phyloP scores from a whole-genome alignment of 139 green algal species.

The Parachlorella kessleri region DNA sequence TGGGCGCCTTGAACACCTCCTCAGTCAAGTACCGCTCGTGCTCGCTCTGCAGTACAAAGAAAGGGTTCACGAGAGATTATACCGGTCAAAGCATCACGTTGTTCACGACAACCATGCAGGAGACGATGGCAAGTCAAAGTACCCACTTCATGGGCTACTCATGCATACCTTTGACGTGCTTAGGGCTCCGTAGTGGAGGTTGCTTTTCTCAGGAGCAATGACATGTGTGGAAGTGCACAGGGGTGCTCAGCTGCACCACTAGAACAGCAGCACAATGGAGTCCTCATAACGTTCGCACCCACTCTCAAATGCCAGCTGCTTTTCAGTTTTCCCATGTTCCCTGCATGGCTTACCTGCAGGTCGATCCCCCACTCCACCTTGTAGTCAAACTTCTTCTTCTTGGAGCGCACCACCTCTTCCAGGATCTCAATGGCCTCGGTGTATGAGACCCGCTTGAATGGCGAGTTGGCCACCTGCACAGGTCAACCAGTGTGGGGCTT shows the following conservation, averaged over 20 bases:
- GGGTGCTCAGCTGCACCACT: conserved; percentile 34
- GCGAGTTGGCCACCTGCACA: conserved; percentile 66
- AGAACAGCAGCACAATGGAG: conserved; percentile 60
- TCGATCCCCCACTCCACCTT: conserved; percentile 47
- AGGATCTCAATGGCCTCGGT: conserved; percentile 94
- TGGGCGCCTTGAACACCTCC: conserved; percentile 91
- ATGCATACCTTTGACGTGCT: too few relatives aligned
- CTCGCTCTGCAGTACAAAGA: conserved; percentile 65
- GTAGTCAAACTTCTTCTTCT: conserved; percentile 88
- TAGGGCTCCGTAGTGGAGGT: too few relatives aligned
- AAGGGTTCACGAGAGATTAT: too few relatives aligned
- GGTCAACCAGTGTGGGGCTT: neutral
- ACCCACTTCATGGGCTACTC: too few relatives aligned
- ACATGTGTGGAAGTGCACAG: too few relatives aligned
- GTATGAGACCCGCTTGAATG: conserved; percentile 92
- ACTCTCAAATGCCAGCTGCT: neutral
- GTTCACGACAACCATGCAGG: too few relatives aligned
- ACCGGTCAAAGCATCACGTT: too few relatives aligned
- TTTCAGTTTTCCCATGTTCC: too few relatives aligned
- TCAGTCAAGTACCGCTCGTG: conserved; percentile 97
- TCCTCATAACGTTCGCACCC: neutral
- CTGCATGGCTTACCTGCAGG: conserved; percentile 10
- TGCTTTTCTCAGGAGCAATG: too few relatives aligned
- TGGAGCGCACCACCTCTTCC: conserved; percentile 62
- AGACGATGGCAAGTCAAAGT: too few relatives aligned